Percentiles rank a stretch among this genome's conserved stretches.
These are phyloP conservation scores for Lachnellula cervina DNA, from an alignment of 2,329 filamentous ascomycete species.

Conservation along the genomic window DNA sequence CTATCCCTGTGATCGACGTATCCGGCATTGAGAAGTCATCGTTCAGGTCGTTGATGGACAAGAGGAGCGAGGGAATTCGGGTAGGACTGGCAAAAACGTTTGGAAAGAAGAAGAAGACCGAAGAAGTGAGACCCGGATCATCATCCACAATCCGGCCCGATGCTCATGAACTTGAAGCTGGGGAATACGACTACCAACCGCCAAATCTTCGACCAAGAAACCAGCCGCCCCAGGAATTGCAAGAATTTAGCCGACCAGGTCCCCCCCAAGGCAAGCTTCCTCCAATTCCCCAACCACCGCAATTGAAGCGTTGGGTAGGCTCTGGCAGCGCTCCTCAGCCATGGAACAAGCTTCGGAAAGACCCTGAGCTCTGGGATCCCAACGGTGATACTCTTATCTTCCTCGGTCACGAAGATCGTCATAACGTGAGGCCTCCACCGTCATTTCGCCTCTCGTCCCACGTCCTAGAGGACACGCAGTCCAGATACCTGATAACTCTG, in stretches of 20 bases:
- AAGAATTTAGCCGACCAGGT: constrained; percentile 7
- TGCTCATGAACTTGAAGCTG: constrained; percentile 16
- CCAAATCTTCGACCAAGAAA: neutral
- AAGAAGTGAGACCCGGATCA: constrained; percentile 13
- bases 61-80: constrained; percentile 50
- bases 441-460: constrained; percentile 56
- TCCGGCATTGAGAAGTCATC: constrained; percentile 53
- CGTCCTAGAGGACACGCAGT: constrained; percentile 54
- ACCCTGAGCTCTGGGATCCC: constrained; percentile 57
- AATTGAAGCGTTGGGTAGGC: constrained; percentile 51
- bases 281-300: constrained; percentile 37
- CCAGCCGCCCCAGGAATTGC: constrained; percentile 4
- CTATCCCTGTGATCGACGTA: constrained; percentile 34
- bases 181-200: constrained; percentile 5
- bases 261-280: constrained; percentile 43
- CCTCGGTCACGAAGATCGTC: constrained; percentile 41
- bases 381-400: constrained; percentile 57
- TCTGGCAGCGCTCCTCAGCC: constrained; percentile 43
- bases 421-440: constrained; percentile 38
- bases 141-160: constrained; percentile 9
- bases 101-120: constrained; percentile 39
- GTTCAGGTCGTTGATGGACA: constrained; percentile 48
- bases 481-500: constrained; percentile 47
- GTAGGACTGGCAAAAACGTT: constrained; percentile 51
- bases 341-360: constrained; percentile 55